These are phyloP conservation scores for Eimeria zaria DNA, from an alignment of 169 alveolate species.

Conservation along the genomic window DNA sequence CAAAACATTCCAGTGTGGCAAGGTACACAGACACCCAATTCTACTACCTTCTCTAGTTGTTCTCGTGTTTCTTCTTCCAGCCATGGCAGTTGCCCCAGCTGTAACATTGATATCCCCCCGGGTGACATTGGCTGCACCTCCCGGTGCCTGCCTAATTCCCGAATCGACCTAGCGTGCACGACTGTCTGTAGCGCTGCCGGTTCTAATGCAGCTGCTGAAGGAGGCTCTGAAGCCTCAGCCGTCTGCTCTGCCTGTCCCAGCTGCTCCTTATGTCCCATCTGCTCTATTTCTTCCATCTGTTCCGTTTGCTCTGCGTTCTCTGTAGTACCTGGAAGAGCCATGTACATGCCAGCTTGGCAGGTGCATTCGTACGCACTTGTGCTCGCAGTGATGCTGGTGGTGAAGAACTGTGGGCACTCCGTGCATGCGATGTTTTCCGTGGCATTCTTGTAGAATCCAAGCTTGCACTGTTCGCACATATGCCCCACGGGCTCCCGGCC, in stretches of 20 bases:
- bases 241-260: neutral
- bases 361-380: constrained; percentile 86
- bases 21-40: constrained; percentile 73
- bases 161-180: constrained; percentile 49
- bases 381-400: constrained; percentile 80
- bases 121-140: neutral
- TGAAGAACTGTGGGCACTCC: constrained; percentile 84
- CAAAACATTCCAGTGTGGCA: constrained; percentile 83
- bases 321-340: constrained; percentile 65
- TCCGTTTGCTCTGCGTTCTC: neutral
- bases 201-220: constrained; percentile 3
- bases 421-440: constrained; percentile 82
- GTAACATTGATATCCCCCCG: constrained; percentile 31
- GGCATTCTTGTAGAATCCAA: constrained; percentile 85
- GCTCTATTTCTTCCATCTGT: neutral
- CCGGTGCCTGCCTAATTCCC: constrained; percentile 55
- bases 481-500: constrained; percentile 78
- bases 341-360: constrained; percentile 83
- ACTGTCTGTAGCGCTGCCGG: constrained; percentile 75
- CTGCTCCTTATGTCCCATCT: neutral
- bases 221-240: neutral
- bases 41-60: constrained; percentile 80
- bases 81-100: constrained; percentile 39
- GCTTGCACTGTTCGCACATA: constrained; percentile 81
- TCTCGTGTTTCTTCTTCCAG: constrained; percentile 68